Evolutionary conservation across 495 filamentous ascomycete genomes (phyloP).

Genomic region (Peziza echinospora): DNA sequence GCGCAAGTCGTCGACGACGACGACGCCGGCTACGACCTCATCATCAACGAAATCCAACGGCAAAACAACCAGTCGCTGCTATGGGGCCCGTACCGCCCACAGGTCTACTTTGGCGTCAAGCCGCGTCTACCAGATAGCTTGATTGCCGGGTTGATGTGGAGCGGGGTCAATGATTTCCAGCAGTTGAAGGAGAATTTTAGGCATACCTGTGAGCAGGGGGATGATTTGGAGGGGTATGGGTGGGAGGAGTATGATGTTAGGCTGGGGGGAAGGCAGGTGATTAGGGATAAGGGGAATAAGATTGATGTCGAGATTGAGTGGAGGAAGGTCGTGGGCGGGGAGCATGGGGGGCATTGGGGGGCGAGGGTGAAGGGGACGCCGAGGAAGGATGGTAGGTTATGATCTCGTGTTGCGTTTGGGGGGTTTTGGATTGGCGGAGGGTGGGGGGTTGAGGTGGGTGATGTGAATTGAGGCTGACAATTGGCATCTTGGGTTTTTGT

Average conservation of each 20-base stretch:
- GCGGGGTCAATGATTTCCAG: conserved; percentile 58
- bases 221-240: conserved; percentile 86
- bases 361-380: conserved; percentile 67
- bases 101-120: conserved; percentile 84
- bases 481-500: background rate
- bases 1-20: background rate
- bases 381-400: conserved; percentile 35
- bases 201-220: conserved; percentile 88
- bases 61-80: conserved; percentile 66
- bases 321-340: conserved; percentile 75
- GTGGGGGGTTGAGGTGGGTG: no score
- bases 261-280: conserved; percentile 65
- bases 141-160: conserved; percentile 72
- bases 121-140: conserved; percentile 74
- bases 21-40: conserved; percentile 15
- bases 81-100: conserved; percentile 93
- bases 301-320: conserved; percentile 84
- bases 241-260: conserved; percentile 93
- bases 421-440: background rate
- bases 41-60: conserved; percentile 30
- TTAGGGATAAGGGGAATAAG: conserved; percentile 68
- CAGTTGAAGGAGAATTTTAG: conserved; percentile 45
- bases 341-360: conserved; percentile 79
- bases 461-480: background rate
- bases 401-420: background rate